These are phyloP conservation scores for Populus tomentosa DNA, from an alignment of 441 rosid species.

Conservation along the genomic window DNA sequence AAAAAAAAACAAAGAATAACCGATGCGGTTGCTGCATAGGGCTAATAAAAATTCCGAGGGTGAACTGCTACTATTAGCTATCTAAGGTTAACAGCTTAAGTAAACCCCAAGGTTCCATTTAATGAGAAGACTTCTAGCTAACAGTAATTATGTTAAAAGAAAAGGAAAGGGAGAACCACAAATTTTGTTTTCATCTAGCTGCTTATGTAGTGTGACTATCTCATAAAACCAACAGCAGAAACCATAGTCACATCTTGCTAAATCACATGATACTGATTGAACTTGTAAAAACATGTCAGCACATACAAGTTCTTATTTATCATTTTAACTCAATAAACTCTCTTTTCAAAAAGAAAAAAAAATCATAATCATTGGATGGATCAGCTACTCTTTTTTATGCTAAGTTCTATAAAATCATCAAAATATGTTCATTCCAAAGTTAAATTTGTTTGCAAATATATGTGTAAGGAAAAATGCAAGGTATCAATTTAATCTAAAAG, in stretches of 20 bases:
- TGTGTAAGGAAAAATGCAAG: not conserved
- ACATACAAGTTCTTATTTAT: not conserved
- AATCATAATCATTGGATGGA: not conserved
- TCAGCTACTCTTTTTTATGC: not conserved
- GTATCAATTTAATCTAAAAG: not conserved
- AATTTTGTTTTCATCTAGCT: not conserved
- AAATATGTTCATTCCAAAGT: not conserved
- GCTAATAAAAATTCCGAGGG: not conserved
- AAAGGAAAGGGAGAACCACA: not conserved
- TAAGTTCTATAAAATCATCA: not conserved
- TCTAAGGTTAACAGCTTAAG: not conserved
- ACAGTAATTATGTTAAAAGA: not conserved
- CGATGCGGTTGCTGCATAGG: not conserved
- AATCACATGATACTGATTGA: not conserved
- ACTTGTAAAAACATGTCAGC: not conserved
- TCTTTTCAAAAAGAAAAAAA: too few species aligned
- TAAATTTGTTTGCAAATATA: not conserved
- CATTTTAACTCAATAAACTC: too few species aligned
- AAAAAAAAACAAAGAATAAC: not conserved
- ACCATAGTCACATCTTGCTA: not conserved
- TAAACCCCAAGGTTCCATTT: not conserved
- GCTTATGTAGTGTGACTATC: not conserved
- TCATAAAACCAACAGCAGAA: not conserved
- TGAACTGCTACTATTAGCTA: not conserved
- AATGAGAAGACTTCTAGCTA: not conserved